Base-by-base conservation (phyloP, 2,329 filamentous ascomycete genomes). In the Neoscytalidium dimidiatum region DNA sequence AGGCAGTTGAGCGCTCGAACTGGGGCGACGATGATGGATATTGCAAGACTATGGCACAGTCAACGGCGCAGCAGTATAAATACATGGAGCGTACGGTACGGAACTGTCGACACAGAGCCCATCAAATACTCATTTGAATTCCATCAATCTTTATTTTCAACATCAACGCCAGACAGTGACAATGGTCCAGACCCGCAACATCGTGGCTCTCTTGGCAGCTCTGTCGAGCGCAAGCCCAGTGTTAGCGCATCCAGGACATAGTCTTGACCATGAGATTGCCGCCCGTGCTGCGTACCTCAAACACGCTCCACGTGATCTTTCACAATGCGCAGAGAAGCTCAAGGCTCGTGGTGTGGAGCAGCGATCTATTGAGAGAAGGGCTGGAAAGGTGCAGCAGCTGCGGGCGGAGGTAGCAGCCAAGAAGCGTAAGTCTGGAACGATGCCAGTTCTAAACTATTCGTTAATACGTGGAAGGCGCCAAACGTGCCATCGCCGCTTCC, bases 251-350 rank as follows among this genome's bases (percentile, higher is more conserved):
- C 44, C 58, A 23, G 58, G 58, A 11, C 58, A 62, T 13, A 51
- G 44, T 29, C 44, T 62, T 4, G 44, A 51, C 13, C 19, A 41
- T 29, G 58, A 62, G 58, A 62, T 62, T 23, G 58, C 58, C 21
- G 44, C 43, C 9, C 58, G 58, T 17, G 29, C 58, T 33, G 46
- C 46, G 2, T 62, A 62, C 43, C 58, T 62, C 29, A 62, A 51
- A 21, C 43, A 62, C n/a, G 43, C 44, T 28, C 58, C 58, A 17
- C 58, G 58, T 0, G 44, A 62, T 19, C 33, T 62, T 14, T 62
- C 58, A 5, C 58, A 62, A 11, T 62, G 58, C n/a, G 58, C 58
- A 11, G 58, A 49, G 44, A 62, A 62, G 58, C 43, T 62, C 29
- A 35, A 51, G 58, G 44, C 23, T 14, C 46, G 58, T 17, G 58